These are phyloP conservation scores for Hypericum perforatum DNA, from an alignment of 345 rosid species.

Conservation along the genomic window DNA sequence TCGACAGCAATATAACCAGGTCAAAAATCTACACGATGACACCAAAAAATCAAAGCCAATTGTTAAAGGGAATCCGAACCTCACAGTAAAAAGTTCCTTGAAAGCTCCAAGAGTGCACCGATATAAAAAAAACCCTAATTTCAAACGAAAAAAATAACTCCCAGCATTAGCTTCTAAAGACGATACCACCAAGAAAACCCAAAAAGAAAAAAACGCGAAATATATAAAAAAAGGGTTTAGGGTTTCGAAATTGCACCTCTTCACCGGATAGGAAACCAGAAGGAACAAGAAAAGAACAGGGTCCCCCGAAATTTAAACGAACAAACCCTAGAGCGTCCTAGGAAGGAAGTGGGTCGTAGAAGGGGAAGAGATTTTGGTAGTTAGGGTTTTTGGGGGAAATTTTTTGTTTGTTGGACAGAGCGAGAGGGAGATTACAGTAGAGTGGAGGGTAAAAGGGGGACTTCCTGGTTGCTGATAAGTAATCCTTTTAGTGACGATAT, in stretches of 20 bases:
- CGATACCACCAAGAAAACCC: too few relatives aligned
- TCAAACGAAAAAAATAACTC: too few relatives aligned
- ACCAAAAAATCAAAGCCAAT: too few relatives aligned
- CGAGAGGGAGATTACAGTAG: neutral
- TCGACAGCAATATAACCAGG: neutral
- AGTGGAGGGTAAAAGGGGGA: too few relatives aligned
- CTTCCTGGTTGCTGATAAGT: too few relatives aligned
- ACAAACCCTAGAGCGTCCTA: conserved; percentile 15
- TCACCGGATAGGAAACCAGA: neutral
- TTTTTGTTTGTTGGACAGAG: conserved; percentile 1
- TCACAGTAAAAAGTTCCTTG: neutral
- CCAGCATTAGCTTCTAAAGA: too few relatives aligned
- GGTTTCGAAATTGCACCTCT: neutral
- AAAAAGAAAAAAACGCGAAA: conserved; percentile 7
- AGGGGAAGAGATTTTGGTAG: conserved; percentile 9
- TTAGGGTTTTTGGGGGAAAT: conserved; percentile 10
- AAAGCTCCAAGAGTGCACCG: neutral
- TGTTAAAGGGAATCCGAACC: neutral
- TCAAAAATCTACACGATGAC: neutral
- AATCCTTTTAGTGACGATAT: too few relatives aligned
- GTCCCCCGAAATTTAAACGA: conserved; percentile 37
- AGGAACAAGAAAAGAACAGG: neutral
- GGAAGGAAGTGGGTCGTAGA: too few relatives aligned
- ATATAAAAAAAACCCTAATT: neutral
- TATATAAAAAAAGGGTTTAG: neutral